Evolutionary conservation across 306 rosid genomes (phyloP).

Genomic region (Notholithocarpus densiflorus): DNA sequence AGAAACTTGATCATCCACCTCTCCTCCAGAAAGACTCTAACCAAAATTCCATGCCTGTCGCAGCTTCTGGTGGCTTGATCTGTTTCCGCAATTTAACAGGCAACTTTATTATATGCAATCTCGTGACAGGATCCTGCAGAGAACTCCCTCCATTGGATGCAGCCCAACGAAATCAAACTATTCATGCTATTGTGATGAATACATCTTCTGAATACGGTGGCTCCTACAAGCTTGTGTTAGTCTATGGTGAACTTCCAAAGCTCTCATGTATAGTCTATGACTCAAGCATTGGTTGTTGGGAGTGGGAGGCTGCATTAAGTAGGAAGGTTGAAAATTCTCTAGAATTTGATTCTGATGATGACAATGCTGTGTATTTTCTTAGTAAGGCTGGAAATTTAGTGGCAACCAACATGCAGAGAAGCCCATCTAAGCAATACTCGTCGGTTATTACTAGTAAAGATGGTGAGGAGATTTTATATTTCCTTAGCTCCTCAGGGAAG

Average conservation of each 20-base stretch:
- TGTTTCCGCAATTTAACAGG: conserved; percentile 62
- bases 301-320: conserved; percentile 43
- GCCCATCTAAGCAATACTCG: conserved; percentile 88
- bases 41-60: conserved; percentile 69
- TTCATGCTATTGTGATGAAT: conserved; percentile 80
- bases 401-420: conserved; percentile 85
- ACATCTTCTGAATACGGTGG: conserved; percentile 20
- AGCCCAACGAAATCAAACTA: conserved; percentile 37
- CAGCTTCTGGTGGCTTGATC: conserved; percentile 81
- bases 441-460: conserved; percentile 58
- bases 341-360: conserved; percentile 54
- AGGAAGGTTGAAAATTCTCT: conserved; percentile 39
- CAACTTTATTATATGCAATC: conserved; percentile 64
- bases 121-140: conserved; percentile 51
- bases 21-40: conserved; percentile 38
- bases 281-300: conserved; percentile 64
- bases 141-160: conserved; percentile 60
- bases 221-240: conserved; percentile 63
- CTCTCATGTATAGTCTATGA: conserved; percentile 54
- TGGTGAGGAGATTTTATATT: conserved; percentile 59
- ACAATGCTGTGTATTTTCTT: conserved; percentile 77
- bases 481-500: conserved; percentile 74
- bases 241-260: conserved; percentile 67
- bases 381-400: conserved; percentile 87
- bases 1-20: conserved; percentile 49